Evolutionary conservation across 129 eudicot species (phyloP), one percentile per base, ranked within the genome.

Genomic region (Scalesia atractyloides): DNA sequence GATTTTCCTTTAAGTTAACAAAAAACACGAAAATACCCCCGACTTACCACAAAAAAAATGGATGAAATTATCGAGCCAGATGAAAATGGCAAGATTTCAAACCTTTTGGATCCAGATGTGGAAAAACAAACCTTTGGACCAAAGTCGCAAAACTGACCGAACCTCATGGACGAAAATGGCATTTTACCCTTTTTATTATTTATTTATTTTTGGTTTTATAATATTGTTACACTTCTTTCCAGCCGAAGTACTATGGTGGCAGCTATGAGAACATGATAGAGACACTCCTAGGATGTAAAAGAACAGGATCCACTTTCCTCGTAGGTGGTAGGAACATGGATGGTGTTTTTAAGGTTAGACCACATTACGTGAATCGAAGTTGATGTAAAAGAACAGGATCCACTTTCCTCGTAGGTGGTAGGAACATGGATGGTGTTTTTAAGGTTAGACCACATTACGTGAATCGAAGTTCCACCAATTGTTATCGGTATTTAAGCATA

Each of bases 311-410:
- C 50, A 46, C 85, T 61, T 94, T 94, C 81, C 83, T 94, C 0
- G 98, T 94, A 36, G 99, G 91, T 59, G 99, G 99, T 69, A 90
- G 96, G 58, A 86, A 86, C 73, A 84, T 94, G 66, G 89, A 90
- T 78, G 97, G 97, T 30, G 86, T 64, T 68, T 94, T 94, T 73
- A 86, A 88, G 96, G 97, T 94, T 65, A 64, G 73, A 17, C 41
- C 37, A 30, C 26, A 47, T 43, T 64, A 15, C 66, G 15, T 49
- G 44, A 39, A 62, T 46, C 37, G 37, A 75, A 16, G 15, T 47
- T n/a, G 79, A 73, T 90, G 98, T 83, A 90, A 88, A 83, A 90
- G 66, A 22, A 94, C 96, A 17, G 97, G 93, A 24, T 82, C 86
- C 50, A 46, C 85, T 61, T 94, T 94, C 81, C 83, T 94, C 0